phyloP scores from a whole-genome alignment of 345 rosid genomes.

The Iberis pinnata region DNA sequence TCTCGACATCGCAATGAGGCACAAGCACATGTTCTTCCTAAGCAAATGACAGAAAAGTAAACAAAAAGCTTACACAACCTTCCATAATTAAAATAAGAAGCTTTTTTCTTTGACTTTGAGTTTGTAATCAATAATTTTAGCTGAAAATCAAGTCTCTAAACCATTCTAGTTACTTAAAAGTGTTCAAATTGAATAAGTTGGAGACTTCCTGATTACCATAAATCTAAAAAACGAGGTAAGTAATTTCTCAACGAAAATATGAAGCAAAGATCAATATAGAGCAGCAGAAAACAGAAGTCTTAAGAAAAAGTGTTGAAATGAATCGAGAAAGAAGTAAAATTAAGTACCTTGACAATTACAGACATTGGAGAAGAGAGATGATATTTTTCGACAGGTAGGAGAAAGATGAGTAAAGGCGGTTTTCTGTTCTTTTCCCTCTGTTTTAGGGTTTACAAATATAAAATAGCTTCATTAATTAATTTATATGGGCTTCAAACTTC shows the following conservation, averaged over 20 bases:
- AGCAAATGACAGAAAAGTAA: neutral
- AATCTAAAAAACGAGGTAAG: neutral
- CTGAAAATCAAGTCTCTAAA: neutral
- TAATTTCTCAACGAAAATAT: neutral
- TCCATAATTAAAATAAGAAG: neutral
- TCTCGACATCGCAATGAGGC: slow-evolving; percentile 19
- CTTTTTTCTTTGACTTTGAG: neutral
- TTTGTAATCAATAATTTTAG: neutral
- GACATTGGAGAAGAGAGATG: slow-evolving; percentile 22
- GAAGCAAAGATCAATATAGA: neutral
- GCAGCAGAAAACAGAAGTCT: too few relatives aligned
- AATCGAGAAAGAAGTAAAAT: neutral
- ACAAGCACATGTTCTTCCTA: slow-evolving; percentile 27
- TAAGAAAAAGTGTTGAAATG: neutral
- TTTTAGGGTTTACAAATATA: too few relatives aligned
- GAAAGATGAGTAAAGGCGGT: neutral
- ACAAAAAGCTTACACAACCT: neutral
- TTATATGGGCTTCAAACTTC: too few relatives aligned
- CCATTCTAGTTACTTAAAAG: neutral
- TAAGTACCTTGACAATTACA: slow-evolving; percentile 27
- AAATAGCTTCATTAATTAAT: too few relatives aligned
- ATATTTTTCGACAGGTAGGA: slow-evolving; percentile 4
- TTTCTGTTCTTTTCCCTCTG: too few relatives aligned
- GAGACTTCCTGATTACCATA: slow-evolving; percentile 5
- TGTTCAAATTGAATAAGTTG: slow-evolving; percentile 7